These are phyloP conservation scores for Carex kokanica DNA, from an alignment of 176 grass and related monocot genomes.

Conservation along the genomic window DNA sequence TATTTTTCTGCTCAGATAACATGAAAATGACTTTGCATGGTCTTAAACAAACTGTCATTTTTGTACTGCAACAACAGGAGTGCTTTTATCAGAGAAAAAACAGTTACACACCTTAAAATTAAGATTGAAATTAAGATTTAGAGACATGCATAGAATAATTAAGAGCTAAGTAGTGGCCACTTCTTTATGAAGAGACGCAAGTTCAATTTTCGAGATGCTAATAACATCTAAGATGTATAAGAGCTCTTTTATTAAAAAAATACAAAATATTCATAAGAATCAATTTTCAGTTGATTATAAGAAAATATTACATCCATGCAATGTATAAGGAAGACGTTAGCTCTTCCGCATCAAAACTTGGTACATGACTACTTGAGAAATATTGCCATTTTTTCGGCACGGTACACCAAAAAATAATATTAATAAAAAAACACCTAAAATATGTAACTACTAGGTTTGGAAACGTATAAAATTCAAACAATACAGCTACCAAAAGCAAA, in stretches of 20 bases:
- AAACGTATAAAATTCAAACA: not conserved
- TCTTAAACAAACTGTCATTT: not conserved
- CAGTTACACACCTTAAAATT: not conserved
- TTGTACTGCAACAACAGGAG: not conserved
- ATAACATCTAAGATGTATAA: no score
- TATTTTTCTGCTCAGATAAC: not conserved
- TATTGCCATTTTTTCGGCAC: not conserved
- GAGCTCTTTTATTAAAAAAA: no score
- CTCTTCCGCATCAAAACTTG: not conserved
- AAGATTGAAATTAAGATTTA: not conserved
- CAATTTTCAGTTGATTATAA: not conserved
- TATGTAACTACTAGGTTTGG: not conserved
- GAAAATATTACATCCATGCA: not conserved
- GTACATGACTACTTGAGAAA: not conserved
- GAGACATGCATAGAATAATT: not conserved
- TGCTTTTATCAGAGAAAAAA: not conserved
- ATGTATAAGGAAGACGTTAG: not conserved
- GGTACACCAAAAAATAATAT: not conserved
- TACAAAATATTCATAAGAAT: not conserved
- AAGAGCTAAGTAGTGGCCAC: no score
- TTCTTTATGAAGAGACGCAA: no score
- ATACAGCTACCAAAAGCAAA: not conserved
- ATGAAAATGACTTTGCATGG: not conserved
- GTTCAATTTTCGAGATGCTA: no score
- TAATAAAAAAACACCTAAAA: not conserved